These are phyloP conservation scores for Allium sativum DNA, from an alignment of 106 monocot genomes.

Conservation along the genomic window DNA sequence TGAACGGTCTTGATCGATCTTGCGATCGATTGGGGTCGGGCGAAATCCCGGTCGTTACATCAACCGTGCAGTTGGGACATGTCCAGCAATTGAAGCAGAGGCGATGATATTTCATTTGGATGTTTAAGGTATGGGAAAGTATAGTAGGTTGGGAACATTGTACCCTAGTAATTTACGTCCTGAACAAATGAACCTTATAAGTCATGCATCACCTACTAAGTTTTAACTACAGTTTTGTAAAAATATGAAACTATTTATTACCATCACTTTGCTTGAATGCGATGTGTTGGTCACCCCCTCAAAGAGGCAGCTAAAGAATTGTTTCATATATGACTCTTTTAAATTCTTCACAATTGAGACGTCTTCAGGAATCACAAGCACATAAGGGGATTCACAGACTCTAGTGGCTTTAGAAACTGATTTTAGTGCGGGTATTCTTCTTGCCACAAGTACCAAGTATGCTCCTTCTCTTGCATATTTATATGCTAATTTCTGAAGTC, in stretches of 20 bases:
- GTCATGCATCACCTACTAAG: not conserved
- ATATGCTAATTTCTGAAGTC: slow-evolving; percentile 53
- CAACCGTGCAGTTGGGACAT: slow-evolving; percentile 45
- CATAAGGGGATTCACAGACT: slow-evolving; percentile 31
- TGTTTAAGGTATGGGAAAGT: slow-evolving; percentile 70
- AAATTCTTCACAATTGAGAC: slow-evolving; percentile 24
- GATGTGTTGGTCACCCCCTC: slow-evolving; percentile 65
- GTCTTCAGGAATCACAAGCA: slow-evolving; percentile 36
- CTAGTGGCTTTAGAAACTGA: slow-evolving; percentile 28
- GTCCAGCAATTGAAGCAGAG: slow-evolving; percentile 41
- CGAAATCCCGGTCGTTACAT: no score
- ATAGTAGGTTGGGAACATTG: slow-evolving; percentile 62
- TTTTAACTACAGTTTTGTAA: not conserved
- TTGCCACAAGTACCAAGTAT: slow-evolving; percentile 42
- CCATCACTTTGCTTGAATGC: slow-evolving; percentile 44
- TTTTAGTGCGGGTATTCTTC: slow-evolving; percentile 31
- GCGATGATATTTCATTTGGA: slow-evolving; percentile 49
- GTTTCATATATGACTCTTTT: slow-evolving; percentile 37
- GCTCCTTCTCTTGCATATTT: slow-evolving; percentile 67
- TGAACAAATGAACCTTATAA: slow-evolving; percentile 7
- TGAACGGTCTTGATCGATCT: no score
- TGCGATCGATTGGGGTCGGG: no score
- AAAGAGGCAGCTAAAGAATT: slow-evolving; percentile 37
- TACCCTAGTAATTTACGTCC: slow-evolving; percentile 84
- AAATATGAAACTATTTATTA: slow-evolving; percentile 2